Conservation (phyloP, 163 green algal species). For the Chlorella variabilis region DNA sequence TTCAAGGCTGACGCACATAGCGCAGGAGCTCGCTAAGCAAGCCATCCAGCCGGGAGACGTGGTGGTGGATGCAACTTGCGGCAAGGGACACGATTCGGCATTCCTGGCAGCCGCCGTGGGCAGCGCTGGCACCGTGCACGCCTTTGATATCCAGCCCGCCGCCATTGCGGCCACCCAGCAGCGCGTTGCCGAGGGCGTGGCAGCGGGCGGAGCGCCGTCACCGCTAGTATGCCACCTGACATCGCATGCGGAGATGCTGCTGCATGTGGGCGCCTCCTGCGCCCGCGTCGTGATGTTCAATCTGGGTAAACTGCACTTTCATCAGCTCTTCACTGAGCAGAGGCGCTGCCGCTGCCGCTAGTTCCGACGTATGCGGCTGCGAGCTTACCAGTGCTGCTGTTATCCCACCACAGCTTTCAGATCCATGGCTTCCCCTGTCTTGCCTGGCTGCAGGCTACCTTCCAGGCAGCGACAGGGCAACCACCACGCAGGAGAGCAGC, state of each 20-base stretch:
- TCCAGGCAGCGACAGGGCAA: conserved; percentile 54
- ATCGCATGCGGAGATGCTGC: conserved; percentile 20
- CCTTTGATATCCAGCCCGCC: conserved; percentile 70
- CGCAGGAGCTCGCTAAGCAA: conserved; percentile 46
- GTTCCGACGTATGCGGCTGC: too few species aligned
- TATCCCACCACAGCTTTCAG: too few species aligned
- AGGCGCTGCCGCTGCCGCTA: not conserved
- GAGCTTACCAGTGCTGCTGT: too few species aligned
- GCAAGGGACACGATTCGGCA: conserved; percentile 83
- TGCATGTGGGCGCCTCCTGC: not conserved
- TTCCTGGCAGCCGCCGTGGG: conserved; percentile 70
- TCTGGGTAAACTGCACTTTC: not conserved
- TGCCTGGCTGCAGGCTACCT: conserved; percentile 72
- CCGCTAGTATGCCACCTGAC: conserved; percentile 5
- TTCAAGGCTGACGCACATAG: conserved; percentile 41
- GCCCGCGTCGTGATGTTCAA: conserved; percentile 22
- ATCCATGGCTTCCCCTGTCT: too few species aligned
- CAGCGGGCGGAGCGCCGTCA: conserved; percentile 12
- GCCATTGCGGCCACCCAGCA: conserved; percentile 50
- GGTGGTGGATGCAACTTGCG: conserved; percentile 78
- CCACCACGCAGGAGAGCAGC: conserved; percentile 52
- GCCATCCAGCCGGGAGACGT: conserved; percentile 67
- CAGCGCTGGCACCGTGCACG: conserved; percentile 56
- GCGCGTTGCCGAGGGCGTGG: conserved; percentile 39
- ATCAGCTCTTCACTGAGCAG: not conserved